phyloP scores from a whole-genome alignment of 306 rosid species.

The Prunus padus region DNA sequence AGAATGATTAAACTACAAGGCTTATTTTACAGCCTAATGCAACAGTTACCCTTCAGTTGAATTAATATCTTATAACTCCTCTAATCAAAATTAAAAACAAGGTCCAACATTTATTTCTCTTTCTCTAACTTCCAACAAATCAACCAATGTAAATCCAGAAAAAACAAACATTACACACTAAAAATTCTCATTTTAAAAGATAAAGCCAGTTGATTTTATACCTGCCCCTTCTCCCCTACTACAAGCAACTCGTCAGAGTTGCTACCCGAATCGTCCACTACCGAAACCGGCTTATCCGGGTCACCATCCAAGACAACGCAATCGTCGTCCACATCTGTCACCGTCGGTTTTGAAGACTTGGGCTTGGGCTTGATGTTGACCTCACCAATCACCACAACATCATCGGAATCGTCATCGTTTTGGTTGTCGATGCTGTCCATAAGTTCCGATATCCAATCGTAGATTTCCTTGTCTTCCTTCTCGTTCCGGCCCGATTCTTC shows the following conservation, averaged over 20 bases:
- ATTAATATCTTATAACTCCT: neutral
- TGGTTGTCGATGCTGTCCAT: conserved; percentile 31
- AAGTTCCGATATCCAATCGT: conserved; percentile 49
- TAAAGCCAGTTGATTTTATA: neutral
- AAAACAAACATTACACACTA: neutral
- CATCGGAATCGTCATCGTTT: conserved; percentile 44
- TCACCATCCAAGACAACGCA: conserved; percentile 72
- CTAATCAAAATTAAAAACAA: neutral
- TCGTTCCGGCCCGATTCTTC: conserved; percentile 42
- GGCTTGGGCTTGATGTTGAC: conserved; percentile 34
- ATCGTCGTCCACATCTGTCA: conserved; percentile 48
- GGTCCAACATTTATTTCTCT: neutral
- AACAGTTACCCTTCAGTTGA: neutral
- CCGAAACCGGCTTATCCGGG: conserved; percentile 47
- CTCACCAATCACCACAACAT: conserved; percentile 46
- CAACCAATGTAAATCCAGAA: too few relatives aligned
- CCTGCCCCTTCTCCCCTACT: conserved; percentile 84
- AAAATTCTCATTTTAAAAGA: neutral
- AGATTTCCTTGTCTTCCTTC: conserved; percentile 1
- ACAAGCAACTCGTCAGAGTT: conserved; percentile 66
- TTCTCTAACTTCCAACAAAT: conserved; percentile 1
- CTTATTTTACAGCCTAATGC: neutral
- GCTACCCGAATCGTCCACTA: conserved; percentile 29
- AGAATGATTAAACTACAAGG: neutral
- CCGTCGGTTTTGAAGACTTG: conserved; percentile 34